phyloP scores from a whole-genome alignment of 2,329 filamentous ascomycete genomes.

The Diaporthe sp. region DNA sequence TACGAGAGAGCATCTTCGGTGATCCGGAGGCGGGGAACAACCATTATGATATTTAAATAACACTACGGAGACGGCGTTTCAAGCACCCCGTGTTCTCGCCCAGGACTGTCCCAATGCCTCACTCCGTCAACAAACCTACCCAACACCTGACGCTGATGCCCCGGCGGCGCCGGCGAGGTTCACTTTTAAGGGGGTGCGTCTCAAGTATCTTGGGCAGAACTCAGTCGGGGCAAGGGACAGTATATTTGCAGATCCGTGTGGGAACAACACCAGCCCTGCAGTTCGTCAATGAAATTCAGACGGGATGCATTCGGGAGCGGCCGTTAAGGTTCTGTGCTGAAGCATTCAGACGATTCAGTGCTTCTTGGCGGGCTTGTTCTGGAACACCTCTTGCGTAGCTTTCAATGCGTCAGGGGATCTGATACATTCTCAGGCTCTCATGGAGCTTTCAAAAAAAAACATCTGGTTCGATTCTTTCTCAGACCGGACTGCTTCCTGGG shows the following conservation, averaged over 20 bases:
- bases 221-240: neutral
- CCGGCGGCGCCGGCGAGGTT: neutral
- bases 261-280: neutral
- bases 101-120: neutral
- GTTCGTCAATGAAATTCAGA: neutral
- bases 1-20: no score
- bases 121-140: neutral
- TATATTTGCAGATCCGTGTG: neutral
- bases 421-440: neutral
- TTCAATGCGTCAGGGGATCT: neutral
- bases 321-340: conserved; percentile 12
- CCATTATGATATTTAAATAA: neutral
- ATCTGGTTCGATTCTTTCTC: neutral
- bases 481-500: neutral
- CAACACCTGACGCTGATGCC: neutral
- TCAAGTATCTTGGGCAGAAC: neutral
- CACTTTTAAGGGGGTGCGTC: neutral
- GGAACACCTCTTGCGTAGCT: conserved; percentile 7
- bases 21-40: no score
- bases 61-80: neutral
- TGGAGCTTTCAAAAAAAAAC: neutral
- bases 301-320: neutral
- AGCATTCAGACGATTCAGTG: conserved; percentile 1
- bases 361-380: neutral
- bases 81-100: neutral